Conservation (phyloP, 306 rosid genomes). For the Sicyos baderoa region DNA sequence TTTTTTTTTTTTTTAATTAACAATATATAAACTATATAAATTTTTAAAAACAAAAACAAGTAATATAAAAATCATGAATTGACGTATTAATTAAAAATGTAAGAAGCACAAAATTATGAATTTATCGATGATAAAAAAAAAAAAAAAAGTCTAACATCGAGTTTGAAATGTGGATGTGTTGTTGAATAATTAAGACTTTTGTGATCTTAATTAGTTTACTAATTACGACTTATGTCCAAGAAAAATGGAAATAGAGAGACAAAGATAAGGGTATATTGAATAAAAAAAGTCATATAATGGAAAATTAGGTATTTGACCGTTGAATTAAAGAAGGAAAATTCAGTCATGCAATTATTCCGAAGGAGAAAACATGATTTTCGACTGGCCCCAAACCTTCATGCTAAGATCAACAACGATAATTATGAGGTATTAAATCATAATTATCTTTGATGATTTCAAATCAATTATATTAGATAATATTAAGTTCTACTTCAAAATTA, state of each 20-base stretch:
- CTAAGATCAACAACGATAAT: not conserved
- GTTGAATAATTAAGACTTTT: slow-evolving; percentile 12
- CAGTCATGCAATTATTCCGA: not conserved
- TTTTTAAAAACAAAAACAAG: too few relatives aligned
- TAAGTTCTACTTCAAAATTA: too few relatives aligned
- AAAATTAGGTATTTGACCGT: slow-evolving; percentile 1
- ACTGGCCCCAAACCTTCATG: not conserved
- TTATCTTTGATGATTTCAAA: too few relatives aligned
- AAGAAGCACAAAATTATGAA: too few relatives aligned
- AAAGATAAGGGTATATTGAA: not conserved
- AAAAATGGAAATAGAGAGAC: slow-evolving; percentile 2
- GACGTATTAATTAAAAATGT: too few relatives aligned
- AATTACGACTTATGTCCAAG: slow-evolving; percentile 2
- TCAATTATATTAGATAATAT: too few relatives aligned
- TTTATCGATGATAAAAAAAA: too few relatives aligned
- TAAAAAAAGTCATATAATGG: slow-evolving; percentile 12
- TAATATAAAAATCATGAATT: too few relatives aligned
- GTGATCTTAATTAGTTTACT: not conserved
- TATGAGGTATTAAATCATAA: not conserved
- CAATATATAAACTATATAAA: too few relatives aligned
- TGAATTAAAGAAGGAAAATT: not conserved
- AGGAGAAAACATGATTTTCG: not conserved
- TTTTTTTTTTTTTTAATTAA: too few relatives aligned
- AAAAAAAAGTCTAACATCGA: too few relatives aligned
- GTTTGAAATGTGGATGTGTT: not conserved